phyloP scores from a whole-genome alignment of 257 asterid species.

The Parsonsia alboflavescens region DNA sequence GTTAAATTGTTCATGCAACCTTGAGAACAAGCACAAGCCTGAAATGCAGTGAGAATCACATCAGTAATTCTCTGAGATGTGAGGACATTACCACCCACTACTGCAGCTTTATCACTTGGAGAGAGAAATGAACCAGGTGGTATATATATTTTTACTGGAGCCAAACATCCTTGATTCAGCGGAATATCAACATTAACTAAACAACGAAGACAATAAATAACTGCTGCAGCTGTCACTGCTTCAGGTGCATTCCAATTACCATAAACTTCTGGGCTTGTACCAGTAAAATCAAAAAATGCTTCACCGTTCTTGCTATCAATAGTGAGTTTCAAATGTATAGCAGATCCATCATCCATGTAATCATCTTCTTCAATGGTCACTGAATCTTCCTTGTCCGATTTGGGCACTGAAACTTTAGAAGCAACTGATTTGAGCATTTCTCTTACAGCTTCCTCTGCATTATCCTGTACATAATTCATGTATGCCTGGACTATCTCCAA shows the following conservation, averaged over 20 bases:
- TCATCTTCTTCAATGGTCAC: conserved; percentile 84
- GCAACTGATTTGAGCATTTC: conserved; percentile 94
- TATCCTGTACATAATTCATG: conserved; percentile 84
- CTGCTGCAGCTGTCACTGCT: conserved; percentile 96
- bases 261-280: conserved; percentile 89
- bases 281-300: conserved; percentile 83
- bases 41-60: conserved; percentile 83
- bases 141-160: conserved; percentile 74
- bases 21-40: conserved; percentile 93
- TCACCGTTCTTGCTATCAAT: conserved; percentile 68
- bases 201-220: conserved; percentile 82
- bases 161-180: conserved; percentile 90
- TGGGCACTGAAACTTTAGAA: conserved; percentile 29
- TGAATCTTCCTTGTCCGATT: conserved; percentile 24
- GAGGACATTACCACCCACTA: conserved; percentile 92
- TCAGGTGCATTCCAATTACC: conserved; percentile 99
- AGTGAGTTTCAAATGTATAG: conserved; percentile 67
- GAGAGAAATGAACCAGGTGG: conserved; percentile 87
- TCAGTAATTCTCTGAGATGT: conserved; percentile 92
- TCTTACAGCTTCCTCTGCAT: conserved; percentile 90
- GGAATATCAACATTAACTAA: conserved; percentile 90
- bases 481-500: conserved; percentile 81
- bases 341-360: conserved; percentile 93
- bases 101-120: conserved; percentile 90
- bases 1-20: conserved; percentile 97